Evolutionary conservation across 148 eudicot genomes (phyloP).

Genomic region (Spergularia marina): DNA sequence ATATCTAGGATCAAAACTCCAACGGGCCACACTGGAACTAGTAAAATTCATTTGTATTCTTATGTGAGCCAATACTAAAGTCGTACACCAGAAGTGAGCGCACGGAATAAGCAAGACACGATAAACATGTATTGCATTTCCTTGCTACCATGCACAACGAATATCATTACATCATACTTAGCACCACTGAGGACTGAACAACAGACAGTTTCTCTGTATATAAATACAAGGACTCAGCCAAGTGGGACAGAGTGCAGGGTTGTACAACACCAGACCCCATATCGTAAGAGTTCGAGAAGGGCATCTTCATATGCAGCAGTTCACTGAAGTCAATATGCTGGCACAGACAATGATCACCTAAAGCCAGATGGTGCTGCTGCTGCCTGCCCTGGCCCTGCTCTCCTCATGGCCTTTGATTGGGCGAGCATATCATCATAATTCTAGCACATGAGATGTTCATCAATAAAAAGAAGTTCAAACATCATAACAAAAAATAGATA

Average conservation of each 20-base stretch:
- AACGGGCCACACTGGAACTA: too few relatives aligned
- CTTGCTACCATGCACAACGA: not conserved
- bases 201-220: not conserved
- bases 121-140: slow-evolving; percentile 9
- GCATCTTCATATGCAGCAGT: not conserved
- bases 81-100: not conserved
- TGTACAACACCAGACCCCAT: not conserved
- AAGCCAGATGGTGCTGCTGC: slow-evolving; percentile 57
- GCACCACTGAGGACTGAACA: slow-evolving; percentile 5
- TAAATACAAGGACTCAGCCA: slow-evolving; percentile 2
- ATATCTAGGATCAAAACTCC: too few relatives aligned
- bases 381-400: slow-evolving; percentile 47
- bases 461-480: not conserved
- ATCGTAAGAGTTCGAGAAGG: not conserved
- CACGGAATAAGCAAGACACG: not conserved
- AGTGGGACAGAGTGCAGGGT: not conserved
- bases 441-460: slow-evolving; percentile 28
- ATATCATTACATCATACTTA: slow-evolving; percentile 18
- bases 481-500: not conserved
- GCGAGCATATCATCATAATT: slow-evolving; percentile 63
- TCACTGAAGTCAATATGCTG: not conserved
- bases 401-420: slow-evolving; percentile 57
- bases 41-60: too few relatives aligned
- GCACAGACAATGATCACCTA: slow-evolving; percentile 32
- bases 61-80: not conserved